A percentile compares a stretch with the other conserved stretches of the same genome.
Conservation (phyloP, 2,329 filamentous ascomycete genomes). For the Fusarium odoratissimum region DNA sequence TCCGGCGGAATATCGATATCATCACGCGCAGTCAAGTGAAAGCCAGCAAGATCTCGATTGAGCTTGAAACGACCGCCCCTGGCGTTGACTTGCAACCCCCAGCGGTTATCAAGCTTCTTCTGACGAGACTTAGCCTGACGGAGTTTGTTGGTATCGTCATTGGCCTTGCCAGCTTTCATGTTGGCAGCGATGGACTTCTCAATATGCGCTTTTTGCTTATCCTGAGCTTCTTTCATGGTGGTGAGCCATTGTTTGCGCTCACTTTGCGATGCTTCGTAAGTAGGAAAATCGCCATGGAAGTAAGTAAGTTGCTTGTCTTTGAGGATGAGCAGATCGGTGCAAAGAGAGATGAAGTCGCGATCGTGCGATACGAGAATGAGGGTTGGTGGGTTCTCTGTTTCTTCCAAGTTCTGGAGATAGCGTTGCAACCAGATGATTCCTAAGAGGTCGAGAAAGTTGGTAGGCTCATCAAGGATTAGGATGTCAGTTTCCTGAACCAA, state of each 20-base stretch:
- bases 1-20: slow-evolving; percentile 79
- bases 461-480: slow-evolving; percentile 86
- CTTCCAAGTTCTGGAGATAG: slow-evolving; percentile 70
- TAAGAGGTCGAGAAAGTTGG: slow-evolving; percentile 85
- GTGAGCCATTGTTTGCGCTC: slow-evolving; percentile 76
- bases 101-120: slow-evolving; percentile 85
- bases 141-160: slow-evolving; percentile 85
- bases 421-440: slow-evolving; percentile 88
- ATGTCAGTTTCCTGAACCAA: slow-evolving; percentile 81
- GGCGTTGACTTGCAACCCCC: slow-evolving; percentile 79
- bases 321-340: slow-evolving; percentile 82
- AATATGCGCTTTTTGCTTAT: slow-evolving; percentile 83
- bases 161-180: slow-evolving; percentile 78
- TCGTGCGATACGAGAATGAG: slow-evolving; percentile 87
- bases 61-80: slow-evolving; percentile 83
- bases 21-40: slow-evolving; percentile 65
- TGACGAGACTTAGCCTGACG: slow-evolving; percentile 86
- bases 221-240: slow-evolving; percentile 84
- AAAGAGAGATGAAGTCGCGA: slow-evolving; percentile 80
- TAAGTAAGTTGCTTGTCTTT: slow-evolving; percentile 77
- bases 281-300: slow-evolving; percentile 79
- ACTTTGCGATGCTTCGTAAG: slow-evolving; percentile 75
- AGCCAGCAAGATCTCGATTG: slow-evolving; percentile 77
- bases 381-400: slow-evolving; percentile 67
- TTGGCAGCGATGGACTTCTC: slow-evolving; percentile 81